Evolutionary conservation across 768 basidiomycete species (phyloP), one percentile per base, ranked within the genome.

Genomic region (Aureoboletus auriporus): DNA sequence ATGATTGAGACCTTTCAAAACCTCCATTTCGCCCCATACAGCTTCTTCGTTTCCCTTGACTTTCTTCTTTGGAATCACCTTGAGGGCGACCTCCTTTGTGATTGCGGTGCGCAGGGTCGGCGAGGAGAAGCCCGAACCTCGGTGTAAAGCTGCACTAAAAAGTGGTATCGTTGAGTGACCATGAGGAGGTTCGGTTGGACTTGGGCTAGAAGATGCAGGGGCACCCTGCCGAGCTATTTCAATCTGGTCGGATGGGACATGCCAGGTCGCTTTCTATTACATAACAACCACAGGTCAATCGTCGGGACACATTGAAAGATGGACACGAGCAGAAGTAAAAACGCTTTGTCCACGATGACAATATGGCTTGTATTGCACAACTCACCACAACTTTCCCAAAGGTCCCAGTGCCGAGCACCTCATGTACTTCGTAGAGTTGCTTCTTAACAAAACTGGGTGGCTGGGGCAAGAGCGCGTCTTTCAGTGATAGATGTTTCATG

Each of bases 21-120:
- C 89, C 43, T 91, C 83, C 86, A 98, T 95, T 71, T 99, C 96
- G 7, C 83, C 79, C 83, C 90, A 92, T 0, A 98, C 93, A 44
- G 80, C 82, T 38, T 73, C 78, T 63, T 94, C 91, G 58, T 94
- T 91, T 9, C 90, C 89, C 65, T 92, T 93, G 46, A 96, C 91
- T 58, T 90, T 89, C 71, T 95, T 94, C 79, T 97, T 98, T 6
- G 88, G 77, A 48, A 99, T 96, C 50, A 94, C 79, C 71, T 96
- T 96, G 56, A 88, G 69, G 6, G 89, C 90, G 2, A 93, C 89
- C 6, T 89, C 86, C 62, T 89, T 84, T 13, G 71, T 77, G 13
- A 79, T 58, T 2, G 71, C 67, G 4, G 55, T 45, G 52, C 66
- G 39, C 20, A 23, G 20, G 14, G 47, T 51, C 5, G 71, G 67